These are phyloP conservation scores for Amanita subjunquillea DNA, from an alignment of 768 basidiomycete species.

Conservation along the genomic window DNA sequence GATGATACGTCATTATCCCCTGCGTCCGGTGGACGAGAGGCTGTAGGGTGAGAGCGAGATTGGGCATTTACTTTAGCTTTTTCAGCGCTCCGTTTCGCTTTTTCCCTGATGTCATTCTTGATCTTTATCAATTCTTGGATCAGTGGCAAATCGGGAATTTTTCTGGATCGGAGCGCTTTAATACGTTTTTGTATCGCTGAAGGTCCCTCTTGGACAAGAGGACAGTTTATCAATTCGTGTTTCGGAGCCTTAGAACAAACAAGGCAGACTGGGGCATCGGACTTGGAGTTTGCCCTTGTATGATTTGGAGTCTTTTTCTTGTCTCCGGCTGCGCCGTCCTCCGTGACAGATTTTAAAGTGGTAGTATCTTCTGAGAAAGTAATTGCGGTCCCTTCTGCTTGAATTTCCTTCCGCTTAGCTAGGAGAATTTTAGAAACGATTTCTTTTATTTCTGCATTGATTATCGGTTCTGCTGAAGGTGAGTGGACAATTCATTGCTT, in stretches of 20 bases:
- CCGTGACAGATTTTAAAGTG: background rate
- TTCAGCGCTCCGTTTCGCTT: conserved; percentile 9
- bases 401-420: background rate
- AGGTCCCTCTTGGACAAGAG: conserved; percentile 32
- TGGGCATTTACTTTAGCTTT: conserved; percentile 10
- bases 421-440: background rate
- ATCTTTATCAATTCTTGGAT: conserved; percentile 32
- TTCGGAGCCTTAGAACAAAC: conserved; percentile 33
- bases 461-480: background rate
- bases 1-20: background rate
- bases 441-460: background rate
- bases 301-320: background rate
- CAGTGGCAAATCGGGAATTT: conserved; percentile 15
- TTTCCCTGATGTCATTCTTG: conserved; percentile 18
- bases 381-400: background rate
- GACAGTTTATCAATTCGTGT: conserved; percentile 42
- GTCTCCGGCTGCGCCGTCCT: background rate
- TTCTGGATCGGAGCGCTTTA: conserved; percentile 23
- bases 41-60: conserved; percentile 3
- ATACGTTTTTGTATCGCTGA: conserved; percentile 35
- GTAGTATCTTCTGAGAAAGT: background rate
- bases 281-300: background rate
- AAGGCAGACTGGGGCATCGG: conserved; percentile 21
- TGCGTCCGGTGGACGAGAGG: conserved; percentile 4
- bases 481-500: background rate